These are phyloP conservation scores for Coniochaeta ligniaria DNA, from an alignment of 2,329 filamentous ascomycete species.

Conservation along the genomic window DNA sequence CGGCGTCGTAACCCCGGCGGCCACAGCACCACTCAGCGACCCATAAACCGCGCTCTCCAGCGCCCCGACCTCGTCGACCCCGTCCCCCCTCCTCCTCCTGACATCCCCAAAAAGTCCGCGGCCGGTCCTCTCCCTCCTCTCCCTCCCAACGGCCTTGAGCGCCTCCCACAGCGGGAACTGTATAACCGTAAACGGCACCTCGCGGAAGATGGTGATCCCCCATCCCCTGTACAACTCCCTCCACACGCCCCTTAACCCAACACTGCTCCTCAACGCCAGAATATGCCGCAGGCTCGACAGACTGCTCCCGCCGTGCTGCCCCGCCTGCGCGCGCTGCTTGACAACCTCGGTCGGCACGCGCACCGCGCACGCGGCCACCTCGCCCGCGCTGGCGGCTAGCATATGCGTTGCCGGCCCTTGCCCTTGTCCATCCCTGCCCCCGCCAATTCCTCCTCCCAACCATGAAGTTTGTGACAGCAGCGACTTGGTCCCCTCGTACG, in stretches of 20 bases:
- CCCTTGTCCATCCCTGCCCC: conserved; percentile 14
- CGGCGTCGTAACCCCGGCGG: conserved; percentile 84
- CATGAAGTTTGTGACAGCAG: conserved; percentile 29
- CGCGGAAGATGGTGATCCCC: conserved; percentile 85
- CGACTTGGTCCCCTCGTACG: conserved; percentile 72
- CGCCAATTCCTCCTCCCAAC: too few relatives aligned
- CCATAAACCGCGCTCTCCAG: conserved; percentile 80
- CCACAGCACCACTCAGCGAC: conserved; percentile 73
- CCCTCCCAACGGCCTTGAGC: conserved; percentile 66
- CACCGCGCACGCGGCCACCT: conserved; percentile 86
- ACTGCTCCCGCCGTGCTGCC: conserved; percentile 67
- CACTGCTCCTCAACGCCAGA: conserved; percentile 37
- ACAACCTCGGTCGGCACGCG: conserved; percentile 93
- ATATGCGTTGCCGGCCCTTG: conserved; percentile 55
- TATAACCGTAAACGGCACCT: conserved; percentile 95
- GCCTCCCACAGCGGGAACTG: conserved; percentile 97
- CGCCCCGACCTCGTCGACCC: conserved; percentile 48
- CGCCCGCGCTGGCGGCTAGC: conserved; percentile 76
- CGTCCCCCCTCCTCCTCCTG: neutral
- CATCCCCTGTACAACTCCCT: conserved; percentile 87
- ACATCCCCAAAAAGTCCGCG: conserved; percentile 14
- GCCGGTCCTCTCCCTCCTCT: conserved; percentile 21
- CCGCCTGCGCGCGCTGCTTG: conserved; percentile 92
- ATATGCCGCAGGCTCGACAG: conserved; percentile 64
- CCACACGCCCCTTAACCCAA: conserved; percentile 56